Conservation (phyloP, 1,284 basidiomycete species). For the Moesziomyces sp. region DNA sequence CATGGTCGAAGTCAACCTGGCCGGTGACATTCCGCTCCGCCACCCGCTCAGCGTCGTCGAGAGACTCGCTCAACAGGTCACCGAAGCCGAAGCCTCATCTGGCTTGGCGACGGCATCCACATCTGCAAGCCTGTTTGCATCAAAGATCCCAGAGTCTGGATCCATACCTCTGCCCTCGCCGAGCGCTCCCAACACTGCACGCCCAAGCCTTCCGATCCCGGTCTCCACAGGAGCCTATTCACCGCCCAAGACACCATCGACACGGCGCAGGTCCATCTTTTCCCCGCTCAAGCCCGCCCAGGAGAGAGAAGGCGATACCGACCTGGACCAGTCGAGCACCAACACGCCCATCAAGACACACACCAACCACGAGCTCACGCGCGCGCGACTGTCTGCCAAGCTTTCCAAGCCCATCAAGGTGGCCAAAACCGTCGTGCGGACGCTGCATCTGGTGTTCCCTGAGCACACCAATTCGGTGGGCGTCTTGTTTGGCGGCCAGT, state of each 20-base stretch:
- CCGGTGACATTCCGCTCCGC: slow-evolving; percentile 40
- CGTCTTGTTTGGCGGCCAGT: slow-evolving; percentile 58
- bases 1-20: slow-evolving; percentile 41
- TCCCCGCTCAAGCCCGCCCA: slow-evolving; percentile 42
- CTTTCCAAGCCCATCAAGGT: slow-evolving; percentile 46
- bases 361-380: slow-evolving; percentile 9
- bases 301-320: slow-evolving; percentile 40
- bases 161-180: slow-evolving; percentile 30
- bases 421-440: slow-evolving; percentile 40
- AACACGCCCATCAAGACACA: slow-evolving; percentile 33
- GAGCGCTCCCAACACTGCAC: slow-evolving; percentile 20
- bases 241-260: slow-evolving; percentile 14
- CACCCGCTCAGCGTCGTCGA: slow-evolving; percentile 40
- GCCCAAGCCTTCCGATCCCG: slow-evolving; percentile 1
- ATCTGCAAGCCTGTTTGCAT: slow-evolving; percentile 18
- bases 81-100: slow-evolving; percentile 5
- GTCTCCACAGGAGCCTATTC: slow-evolving; percentile 4
- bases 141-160: slow-evolving; percentile 26
- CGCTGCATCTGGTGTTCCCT: slow-evolving; percentile 57
- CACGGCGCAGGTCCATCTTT: slow-evolving; percentile 36
- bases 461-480: slow-evolving; percentile 56
- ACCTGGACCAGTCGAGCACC: slow-evolving; percentile 31
- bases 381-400: slow-evolving; percentile 18
- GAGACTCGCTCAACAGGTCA: slow-evolving; percentile 35
- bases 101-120: background rate